Base-by-base conservation (phyloP, 352 stramenopile species). In the Phytopythium mirpurense region DNA sequence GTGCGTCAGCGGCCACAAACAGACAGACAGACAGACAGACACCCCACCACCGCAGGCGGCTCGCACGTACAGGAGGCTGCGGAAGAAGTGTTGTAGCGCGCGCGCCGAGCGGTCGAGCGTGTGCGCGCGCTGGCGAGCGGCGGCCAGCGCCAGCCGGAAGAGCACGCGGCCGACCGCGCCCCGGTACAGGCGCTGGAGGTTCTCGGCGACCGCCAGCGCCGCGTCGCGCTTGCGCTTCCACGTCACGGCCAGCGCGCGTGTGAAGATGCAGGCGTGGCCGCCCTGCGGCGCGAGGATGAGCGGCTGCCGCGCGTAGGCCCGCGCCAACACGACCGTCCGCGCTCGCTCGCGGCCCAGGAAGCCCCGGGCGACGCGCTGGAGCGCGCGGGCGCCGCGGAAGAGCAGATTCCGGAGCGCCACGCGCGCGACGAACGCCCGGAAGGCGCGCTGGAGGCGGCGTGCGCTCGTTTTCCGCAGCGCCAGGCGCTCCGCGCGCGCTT, bases 71-170 rank as follows among this genome's bases (percentile, higher is more conserved):
- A 89, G 57, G 43, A 88, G 74, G 50, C 74, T 82, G 37, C 77
- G 79, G 49, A 90, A 90, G 57, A 90, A 89, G 55, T 87, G 82
- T 61, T 90, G 82, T 24, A 90, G 60, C 1, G 31, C 35, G 5
- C 79, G 67, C 14, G 82, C 77, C 18, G 59, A 59, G 7, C 35
- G 42, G 49, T 93, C 76, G 21, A 60, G 45, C 9, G 52, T 46
- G 57, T 76, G 85, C 49, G 50, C 69, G 24, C 37, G 42, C 36
- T 90, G 74, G 1, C 57, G 62, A 0, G 26, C 21, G 9, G 40
- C 47, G 12, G 67, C 74, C 21, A 79, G 58, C 4, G 50, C 16
- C n/a, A 68, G 51, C 5, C 60, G 62, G n/a, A 58, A 60, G 5
- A 56, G 48, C n/a, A 78, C 62, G 23, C 79, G 72, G 2, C 65